Evolutionary conservation across 169 alveolate species (phyloP), one percentile per base, ranked within the genome.

Genomic region (Cryptosporidium parvum): DNA sequence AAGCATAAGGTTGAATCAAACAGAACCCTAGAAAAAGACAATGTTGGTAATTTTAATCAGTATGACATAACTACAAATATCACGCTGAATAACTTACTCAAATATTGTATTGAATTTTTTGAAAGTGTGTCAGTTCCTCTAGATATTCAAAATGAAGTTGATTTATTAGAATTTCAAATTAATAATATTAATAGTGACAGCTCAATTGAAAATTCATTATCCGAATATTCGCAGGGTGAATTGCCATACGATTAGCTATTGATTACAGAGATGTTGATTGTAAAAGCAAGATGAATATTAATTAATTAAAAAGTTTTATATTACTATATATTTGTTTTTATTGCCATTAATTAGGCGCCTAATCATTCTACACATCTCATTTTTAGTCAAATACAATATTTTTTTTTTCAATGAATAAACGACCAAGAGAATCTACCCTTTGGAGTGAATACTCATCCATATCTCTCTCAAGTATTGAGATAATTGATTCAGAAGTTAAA

Each of bases 401-500:
- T 21, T 33, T 21, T 21, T 33, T 65, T 33, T 33, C 44, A 33
- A 80, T 80, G 89, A 80, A 39, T 26, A 80, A 80, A 62, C 31
- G 89, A 42, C 39, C 75, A 9, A 59, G 89, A 62, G 89, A 80
- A 65, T n/a, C 14, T 21, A n/a, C 33, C 6, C 35, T 45, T 44
- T 80, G 75, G 89, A 80, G 80, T 62, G 89, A 80, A 65, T 42
- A 59, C 62, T 59, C 89, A 26, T 62, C 89, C 0, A 80, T 80
- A 42, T 51, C 75, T 23, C 45, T 45, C 37, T 62, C 89, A 0
- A 94, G 91, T 59, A 93, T 94, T 14, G 97, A 95, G 65, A 97
- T 97, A 23, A 69, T 84, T 21, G 94, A 94, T 56, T 91, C 92
- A 14, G 92, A 71, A 33, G 91, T 95, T 58, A 94, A 93, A 71